These are phyloP conservation scores for Fusarium kyushuense DNA, from an alignment of 2,329 filamentous ascomycete genomes.

Conservation along the genomic window DNA sequence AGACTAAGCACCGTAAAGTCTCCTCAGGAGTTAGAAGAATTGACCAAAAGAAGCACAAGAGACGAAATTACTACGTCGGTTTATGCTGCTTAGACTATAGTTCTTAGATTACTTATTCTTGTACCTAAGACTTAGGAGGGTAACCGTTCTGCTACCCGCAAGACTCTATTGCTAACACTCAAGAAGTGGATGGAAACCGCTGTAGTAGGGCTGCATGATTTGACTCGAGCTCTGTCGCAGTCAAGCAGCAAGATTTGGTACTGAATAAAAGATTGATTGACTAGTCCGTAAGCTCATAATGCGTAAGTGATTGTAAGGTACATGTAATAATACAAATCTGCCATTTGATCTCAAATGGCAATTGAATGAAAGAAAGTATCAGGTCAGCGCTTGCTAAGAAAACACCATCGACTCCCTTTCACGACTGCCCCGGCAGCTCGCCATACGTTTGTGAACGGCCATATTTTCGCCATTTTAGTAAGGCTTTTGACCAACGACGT, in stretches of 20 bases:
- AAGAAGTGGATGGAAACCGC: no score
- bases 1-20: no score
- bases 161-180: no score
- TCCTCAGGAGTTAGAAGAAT: no score
- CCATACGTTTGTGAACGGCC: fast-evolving
- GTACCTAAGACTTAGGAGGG: no score
- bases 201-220: neutral
- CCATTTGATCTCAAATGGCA: neutral
- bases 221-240: neutral
- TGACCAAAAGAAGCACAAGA: no score
- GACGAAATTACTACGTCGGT: no score
- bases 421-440: neutral
- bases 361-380: constrained; percentile 26
- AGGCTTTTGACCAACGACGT: constrained; percentile 48
- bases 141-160: no score
- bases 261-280: neutral
- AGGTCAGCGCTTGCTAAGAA: constrained; percentile 7
- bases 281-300: constrained; percentile 4
- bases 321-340: constrained; percentile 28
- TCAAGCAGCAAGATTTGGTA: no score
- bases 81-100: no score
- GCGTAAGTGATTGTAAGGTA: constrained; percentile 23
- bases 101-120: no score
- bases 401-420: neutral
- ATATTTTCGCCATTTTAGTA: constrained; percentile 26